Evolutionary conservation across 805 yeast species (phyloP), one percentile per base, ranked within the genome.

Genomic region (Huiozyma naganishii): DNA sequence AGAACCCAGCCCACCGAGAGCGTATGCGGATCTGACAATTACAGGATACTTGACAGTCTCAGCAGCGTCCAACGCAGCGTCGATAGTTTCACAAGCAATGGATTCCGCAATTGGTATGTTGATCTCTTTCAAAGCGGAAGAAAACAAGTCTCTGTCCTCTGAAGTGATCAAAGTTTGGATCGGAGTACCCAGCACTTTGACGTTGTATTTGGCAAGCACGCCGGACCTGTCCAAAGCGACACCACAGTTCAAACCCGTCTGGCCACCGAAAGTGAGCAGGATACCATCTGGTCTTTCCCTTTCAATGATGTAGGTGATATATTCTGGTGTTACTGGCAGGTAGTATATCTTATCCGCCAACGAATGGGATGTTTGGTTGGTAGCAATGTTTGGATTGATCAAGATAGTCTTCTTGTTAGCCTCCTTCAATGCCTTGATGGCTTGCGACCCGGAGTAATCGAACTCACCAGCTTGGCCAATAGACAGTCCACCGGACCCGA

Each of bases 401-500:
- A 89, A 74, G 51, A 89, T 83, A 6, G 95, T 79, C 58, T 76
- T 64, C 64, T 86, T 89, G 66, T 84, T 75, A 44, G 95, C 94
- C 69, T 89, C 97, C 60, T 76, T 84, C 59, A 89, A 70, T 9
- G 97, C 97, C 67, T 89, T 89, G 65, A 89, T 90, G 41, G 97
- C 97, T 69, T 89, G 97, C 27, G 97, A 89, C 45, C 97, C 95
- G 44, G 95, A 83, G 66, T 90, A 90, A 67, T 90, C 97, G 58
- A 90, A 90, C 69, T 90, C 97, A 58, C 97, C 97, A 42, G 97
- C 97, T 69, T 90, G 97, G 48, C 97, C 97, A 63, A 90, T 90
- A 43, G 95, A 84, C 45, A 90, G 72, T 42, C 97, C 98, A 59
- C 98, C 98, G 6, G 97, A 90, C 8, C 98, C 98, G 60, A 90